Percentiles rank a stretch among this genome's conserved stretches.
These are phyloP conservation scores for Amanita exitialis DNA, from an alignment of 768 basidiomycete genomes.

Conservation along the genomic window DNA sequence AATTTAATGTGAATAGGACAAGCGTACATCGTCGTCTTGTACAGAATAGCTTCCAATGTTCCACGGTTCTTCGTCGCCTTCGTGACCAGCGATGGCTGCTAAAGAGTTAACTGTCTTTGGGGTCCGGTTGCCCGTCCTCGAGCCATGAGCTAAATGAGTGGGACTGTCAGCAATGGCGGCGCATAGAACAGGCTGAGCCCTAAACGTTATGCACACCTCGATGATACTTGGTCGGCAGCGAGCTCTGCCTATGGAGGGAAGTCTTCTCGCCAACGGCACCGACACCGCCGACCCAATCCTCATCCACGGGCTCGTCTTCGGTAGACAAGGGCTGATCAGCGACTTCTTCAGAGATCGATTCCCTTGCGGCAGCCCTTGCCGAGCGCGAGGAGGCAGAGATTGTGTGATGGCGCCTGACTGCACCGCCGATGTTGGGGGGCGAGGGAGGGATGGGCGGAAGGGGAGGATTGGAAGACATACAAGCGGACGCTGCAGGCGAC, in stretches of 20 bases:
- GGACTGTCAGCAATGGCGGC: conserved; percentile 3
- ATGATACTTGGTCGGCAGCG: conserved; percentile 73
- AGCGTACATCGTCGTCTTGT: conserved; percentile 57
- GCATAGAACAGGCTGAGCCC: conserved; percentile 5
- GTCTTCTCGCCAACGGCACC: conserved; percentile 81
- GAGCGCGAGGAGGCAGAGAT: conserved; percentile 68
- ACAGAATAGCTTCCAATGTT: conserved; percentile 49
- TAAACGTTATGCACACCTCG: conserved; percentile 38
- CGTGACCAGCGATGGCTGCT: conserved; percentile 76
- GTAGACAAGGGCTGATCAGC: conserved; percentile 48
- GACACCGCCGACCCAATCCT: conserved; percentile 75
- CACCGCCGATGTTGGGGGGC: conserved; percentile 25
- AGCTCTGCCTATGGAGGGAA: conserved; percentile 70
- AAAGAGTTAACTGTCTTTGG: conserved; percentile 76
- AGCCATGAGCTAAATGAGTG: conserved; percentile 32
- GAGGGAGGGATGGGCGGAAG: conserved; percentile 30
- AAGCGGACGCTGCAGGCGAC: neutral
- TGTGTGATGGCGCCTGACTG: conserved; percentile 77
- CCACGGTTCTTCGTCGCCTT: conserved; percentile 87
- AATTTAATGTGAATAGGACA: neutral
- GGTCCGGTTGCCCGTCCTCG: conserved; percentile 52
- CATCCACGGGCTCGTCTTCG: conserved; percentile 70
- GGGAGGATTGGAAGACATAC: conserved; percentile 22
- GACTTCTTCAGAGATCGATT: conserved; percentile 58
- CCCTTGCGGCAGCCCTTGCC: conserved; percentile 48